Percentiles rank a stretch among this genome's conserved stretches.
These are phyloP conservation scores for Aegilops umbellulata DNA, from an alignment of 176 grass and related monocot species.

Conservation along the genomic window DNA sequence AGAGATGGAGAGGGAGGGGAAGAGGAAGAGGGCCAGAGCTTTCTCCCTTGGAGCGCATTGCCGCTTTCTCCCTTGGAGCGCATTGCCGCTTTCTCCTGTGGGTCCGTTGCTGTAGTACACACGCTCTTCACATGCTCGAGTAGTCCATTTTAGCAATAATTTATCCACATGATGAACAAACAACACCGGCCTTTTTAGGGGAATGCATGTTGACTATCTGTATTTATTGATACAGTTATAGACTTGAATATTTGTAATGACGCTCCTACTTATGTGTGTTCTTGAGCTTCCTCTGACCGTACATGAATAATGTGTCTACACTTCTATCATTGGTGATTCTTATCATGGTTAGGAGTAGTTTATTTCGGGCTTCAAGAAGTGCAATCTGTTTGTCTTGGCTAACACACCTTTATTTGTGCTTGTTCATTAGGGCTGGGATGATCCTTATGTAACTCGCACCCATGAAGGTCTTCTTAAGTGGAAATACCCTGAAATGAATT, in stretches of 20 bases:
- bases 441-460: conserved; percentile 94
- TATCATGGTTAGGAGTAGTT: conserved; percentile 2
- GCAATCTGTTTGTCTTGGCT: conserved; percentile 26
- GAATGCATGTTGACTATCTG: background rate
- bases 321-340: background rate
- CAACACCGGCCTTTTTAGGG: background rate
- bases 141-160: background rate
- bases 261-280: background rate
- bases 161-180: background rate
- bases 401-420: conserved; percentile 2
- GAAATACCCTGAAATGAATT: conserved; percentile 98
- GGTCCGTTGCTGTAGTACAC: background rate
- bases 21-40: background rate
- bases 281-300: background rate
- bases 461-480: conserved; percentile 97
- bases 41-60: background rate
- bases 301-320: background rate
- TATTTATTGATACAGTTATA: background rate
- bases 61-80: background rate
- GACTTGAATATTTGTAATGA: background rate
- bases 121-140: background rate
- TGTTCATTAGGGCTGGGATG: conserved; percentile 85
- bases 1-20: background rate
- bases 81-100: background rate
- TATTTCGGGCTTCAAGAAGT: background rate